phyloP scores from a whole-genome alignment of 1,139 yeast species.

The Trichomonascaceae sp. region DNA sequence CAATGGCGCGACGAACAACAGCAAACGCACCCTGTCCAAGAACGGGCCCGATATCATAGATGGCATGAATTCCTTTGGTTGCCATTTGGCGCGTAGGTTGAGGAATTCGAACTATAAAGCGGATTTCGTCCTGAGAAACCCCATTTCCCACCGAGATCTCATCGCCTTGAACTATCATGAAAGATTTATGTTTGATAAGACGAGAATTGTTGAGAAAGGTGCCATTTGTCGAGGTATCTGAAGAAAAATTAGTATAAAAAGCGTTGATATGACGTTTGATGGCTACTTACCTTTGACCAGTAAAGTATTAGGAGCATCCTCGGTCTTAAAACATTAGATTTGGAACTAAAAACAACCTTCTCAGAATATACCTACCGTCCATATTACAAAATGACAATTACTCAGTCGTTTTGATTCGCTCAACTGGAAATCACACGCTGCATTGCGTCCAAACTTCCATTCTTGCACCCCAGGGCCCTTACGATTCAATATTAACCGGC shows the following conservation, averaged over 20 bases:
- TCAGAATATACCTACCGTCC: slow-evolving; percentile 9
- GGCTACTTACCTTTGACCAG: slow-evolving; percentile 13
- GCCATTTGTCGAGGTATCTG: slow-evolving; percentile 62
- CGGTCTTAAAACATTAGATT: slow-evolving; percentile 1
- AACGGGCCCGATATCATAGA: slow-evolving; percentile 70
- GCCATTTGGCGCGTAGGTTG: slow-evolving; percentile 12
- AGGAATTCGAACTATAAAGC: slow-evolving; percentile 62
- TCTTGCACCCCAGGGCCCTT: slow-evolving; percentile 12
- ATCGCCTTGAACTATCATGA: slow-evolving; percentile 84
- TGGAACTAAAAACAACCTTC: neutral
- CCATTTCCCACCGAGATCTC: slow-evolving; percentile 90
- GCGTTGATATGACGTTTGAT: no score
- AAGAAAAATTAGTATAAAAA: no score
- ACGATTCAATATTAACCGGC: slow-evolving; percentile 11
- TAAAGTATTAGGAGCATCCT: slow-evolving; percentile 13
- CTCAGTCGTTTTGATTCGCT: slow-evolving; percentile 66
- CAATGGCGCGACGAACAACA: slow-evolving; percentile 84
- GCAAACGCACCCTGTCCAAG: slow-evolving; percentile 98
- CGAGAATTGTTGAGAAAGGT: slow-evolving; percentile 74
- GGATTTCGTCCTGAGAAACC: slow-evolving; percentile 65
- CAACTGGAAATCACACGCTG: slow-evolving; percentile 55
- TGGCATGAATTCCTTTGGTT: slow-evolving; percentile 48
- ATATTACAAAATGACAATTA: slow-evolving; percentile 61
- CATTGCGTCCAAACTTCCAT: slow-evolving; percentile 78
- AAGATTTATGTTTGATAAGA: slow-evolving; percentile 72